Evolutionary conservation across 768 basidiomycete genomes (phyloP).

Genomic region (Lanmaoa pseudosensibilis): DNA sequence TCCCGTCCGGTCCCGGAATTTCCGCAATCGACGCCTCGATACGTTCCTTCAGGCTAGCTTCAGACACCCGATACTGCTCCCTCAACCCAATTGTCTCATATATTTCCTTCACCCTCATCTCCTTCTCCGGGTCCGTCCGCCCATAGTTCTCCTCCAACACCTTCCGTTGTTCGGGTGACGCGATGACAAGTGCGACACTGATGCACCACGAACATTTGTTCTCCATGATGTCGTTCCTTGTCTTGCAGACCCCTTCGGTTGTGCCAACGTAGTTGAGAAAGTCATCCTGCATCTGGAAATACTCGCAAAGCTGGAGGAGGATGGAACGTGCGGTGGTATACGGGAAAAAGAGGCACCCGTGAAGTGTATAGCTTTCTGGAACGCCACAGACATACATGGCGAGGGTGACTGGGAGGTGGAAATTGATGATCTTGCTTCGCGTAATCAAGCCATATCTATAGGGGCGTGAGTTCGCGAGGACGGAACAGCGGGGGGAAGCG

Average conservation of each 20-base stretch:
- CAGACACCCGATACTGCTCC: neutral
- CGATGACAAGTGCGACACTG: neutral
- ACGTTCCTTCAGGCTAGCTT: neutral
- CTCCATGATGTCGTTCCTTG: neutral
- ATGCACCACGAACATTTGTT: constrained; percentile 7
- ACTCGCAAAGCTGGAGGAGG: constrained; percentile 2
- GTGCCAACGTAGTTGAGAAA: neutral
- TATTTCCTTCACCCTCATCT: neutral
- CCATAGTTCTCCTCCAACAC: constrained; percentile 2
- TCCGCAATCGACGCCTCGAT: neutral
- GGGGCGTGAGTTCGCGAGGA: neutral
- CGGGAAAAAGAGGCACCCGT: neutral
- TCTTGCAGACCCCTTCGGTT: neutral
- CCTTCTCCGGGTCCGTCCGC: neutral
- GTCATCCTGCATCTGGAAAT: constrained; percentile 1
- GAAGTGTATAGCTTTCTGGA: neutral
- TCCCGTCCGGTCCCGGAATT: neutral
- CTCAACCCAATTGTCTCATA: neutral
- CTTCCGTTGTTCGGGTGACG: neutral
- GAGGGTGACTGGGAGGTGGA: constrained; percentile 4
- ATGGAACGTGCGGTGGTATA: constrained; percentile 1
- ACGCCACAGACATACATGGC: constrained; percentile 2
- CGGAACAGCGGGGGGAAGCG: neutral
- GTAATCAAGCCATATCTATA: neutral
- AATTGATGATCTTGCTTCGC: neutral